Evolutionary conservation across 2,329 filamentous ascomycete genomes (phyloP).

Genomic region (Fusarium luffae): DNA sequence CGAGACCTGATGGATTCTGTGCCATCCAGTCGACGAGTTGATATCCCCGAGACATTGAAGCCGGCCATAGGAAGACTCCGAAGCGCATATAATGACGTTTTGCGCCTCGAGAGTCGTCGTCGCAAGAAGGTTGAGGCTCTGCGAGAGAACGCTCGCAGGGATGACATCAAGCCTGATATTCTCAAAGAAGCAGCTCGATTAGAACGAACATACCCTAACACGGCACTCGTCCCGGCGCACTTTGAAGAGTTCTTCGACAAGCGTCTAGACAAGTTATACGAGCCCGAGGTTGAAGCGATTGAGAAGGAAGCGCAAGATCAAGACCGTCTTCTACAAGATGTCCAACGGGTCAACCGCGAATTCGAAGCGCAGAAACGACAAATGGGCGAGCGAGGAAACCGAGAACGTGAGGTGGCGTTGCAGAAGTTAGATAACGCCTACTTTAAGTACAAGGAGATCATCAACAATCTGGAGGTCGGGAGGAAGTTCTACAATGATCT

Average conservation of each 20-base stretch:
- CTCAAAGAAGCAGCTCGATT: conserved; percentile 84
- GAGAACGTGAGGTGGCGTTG: conserved; percentile 84
- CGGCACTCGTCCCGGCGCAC: conserved; percentile 85
- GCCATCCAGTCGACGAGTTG: conserved; percentile 82
- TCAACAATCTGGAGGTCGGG: conserved; percentile 89
- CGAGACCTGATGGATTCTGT: conserved; percentile 88
- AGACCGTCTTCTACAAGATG: conserved; percentile 72
- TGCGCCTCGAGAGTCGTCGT: conserved; percentile 82
- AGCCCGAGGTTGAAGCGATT: conserved; percentile 78
- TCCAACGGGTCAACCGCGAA: conserved; percentile 80
- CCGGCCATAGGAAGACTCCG: conserved; percentile 81
- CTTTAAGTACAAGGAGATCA: conserved; percentile 95
- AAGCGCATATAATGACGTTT: conserved; percentile 84
- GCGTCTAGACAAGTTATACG: conserved; percentile 79
- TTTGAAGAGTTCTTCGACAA: conserved; percentile 93
- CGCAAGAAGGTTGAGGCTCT: conserved; percentile 82
- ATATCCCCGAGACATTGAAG: conserved; percentile 84
- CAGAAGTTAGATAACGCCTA: conserved; percentile 92
- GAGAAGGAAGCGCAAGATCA: conserved; percentile 81
- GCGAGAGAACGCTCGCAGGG: conserved; percentile 80
- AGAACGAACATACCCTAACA: conserved; percentile 87
- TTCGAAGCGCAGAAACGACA: conserved; percentile 78
- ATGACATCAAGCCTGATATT: conserved; percentile 90
- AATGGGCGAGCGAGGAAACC: conserved; percentile 69
- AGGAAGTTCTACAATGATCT: conserved; percentile 98